These are phyloP conservation scores for Rehmannia glutinosa DNA, from an alignment of 257 asterid genomes.

Conservation along the genomic window DNA sequence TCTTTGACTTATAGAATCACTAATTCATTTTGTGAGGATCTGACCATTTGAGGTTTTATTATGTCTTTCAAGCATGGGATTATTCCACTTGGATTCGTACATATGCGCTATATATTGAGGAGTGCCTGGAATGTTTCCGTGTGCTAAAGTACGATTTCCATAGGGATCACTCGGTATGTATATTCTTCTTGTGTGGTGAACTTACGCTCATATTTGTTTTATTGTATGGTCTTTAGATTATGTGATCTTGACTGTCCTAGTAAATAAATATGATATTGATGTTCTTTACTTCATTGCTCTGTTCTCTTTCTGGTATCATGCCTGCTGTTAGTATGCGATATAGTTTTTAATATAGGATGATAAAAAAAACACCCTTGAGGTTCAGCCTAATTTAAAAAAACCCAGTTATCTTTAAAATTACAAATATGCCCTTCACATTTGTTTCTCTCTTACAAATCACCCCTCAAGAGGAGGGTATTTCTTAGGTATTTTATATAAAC, in stretches of 20 bases:
- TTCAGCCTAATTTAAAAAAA: too few relatives aligned
- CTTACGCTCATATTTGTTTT: background rate
- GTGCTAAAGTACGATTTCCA: slow-evolving; percentile 60
- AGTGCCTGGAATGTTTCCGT: slow-evolving; percentile 67
- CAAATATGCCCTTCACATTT: too few relatives aligned
- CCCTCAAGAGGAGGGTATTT: too few relatives aligned
- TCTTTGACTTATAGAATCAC: slow-evolving; percentile 8
- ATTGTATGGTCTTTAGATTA: background rate
- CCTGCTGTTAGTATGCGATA: background rate
- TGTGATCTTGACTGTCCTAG: background rate
- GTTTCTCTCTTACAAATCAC: too few relatives aligned
- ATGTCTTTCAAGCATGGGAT: slow-evolving; percentile 60
- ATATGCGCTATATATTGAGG: slow-evolving; percentile 70
- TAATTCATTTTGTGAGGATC: slow-evolving; percentile 6
- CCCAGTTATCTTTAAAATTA: too few relatives aligned
- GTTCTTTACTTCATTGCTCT: background rate
- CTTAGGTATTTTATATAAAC: too few relatives aligned
- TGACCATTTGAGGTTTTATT: slow-evolving; percentile 23
- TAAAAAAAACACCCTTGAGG: too few relatives aligned
- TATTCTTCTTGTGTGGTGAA: slow-evolving; percentile 8
- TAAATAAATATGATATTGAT: background rate
- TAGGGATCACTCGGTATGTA: slow-evolving; percentile 55
- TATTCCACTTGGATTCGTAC: slow-evolving; percentile 70
- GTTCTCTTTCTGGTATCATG: background rate
- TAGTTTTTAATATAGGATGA: background rate